Percentiles rank a stretch among this genome's conserved stretches.
Conservation (phyloP, 805 yeast genomes). For the Candida ovalis region DNA sequence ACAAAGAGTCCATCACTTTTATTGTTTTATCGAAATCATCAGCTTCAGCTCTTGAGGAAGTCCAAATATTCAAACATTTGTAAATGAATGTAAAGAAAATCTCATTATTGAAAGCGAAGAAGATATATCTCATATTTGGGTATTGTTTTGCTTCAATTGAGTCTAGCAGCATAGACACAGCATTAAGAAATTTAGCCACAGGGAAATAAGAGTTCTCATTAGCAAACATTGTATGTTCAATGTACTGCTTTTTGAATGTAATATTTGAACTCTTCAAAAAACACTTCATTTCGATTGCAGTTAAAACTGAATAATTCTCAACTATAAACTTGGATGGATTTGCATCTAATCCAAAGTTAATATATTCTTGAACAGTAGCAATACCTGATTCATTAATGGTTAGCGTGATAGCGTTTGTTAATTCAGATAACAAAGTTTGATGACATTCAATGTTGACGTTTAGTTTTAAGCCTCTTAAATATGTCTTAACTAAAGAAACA, state of each 20-base stretch:
- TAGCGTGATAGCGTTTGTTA: conserved; percentile 36
- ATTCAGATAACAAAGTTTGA: conserved; percentile 37
- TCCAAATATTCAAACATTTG: conserved; percentile 61
- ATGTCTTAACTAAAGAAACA: conserved; percentile 35
- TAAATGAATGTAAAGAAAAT: conserved; percentile 55
- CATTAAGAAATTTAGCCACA: conserved; percentile 35
- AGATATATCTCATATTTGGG: conserved; percentile 37
- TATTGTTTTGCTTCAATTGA: conserved; percentile 20
- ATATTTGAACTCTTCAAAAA: conserved; percentile 56
- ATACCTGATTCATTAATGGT: conserved; percentile 38
- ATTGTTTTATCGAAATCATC: conserved; percentile 51
- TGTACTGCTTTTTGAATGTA: conserved; percentile 57
- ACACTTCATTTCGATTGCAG: conserved; percentile 49
- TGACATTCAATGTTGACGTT: conserved; percentile 38
- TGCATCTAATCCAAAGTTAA: conserved; percentile 44
- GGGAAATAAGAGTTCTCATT: conserved; percentile 49
- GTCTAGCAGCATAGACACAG: conserved; percentile 27
- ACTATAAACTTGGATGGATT: conserved; percentile 41
- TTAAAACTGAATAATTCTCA: conserved; percentile 44
- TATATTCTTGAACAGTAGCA: conserved; percentile 40
- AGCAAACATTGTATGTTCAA: conserved; percentile 64
- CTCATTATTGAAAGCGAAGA: conserved; percentile 46
- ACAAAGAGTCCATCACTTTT: conserved; percentile 39
- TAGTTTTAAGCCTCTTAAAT: conserved; percentile 33
- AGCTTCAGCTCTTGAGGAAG: conserved; percentile 49